Conservation (phyloP, 2,329 filamentous ascomycete genomes). For the Cercospora sojina region DNA sequence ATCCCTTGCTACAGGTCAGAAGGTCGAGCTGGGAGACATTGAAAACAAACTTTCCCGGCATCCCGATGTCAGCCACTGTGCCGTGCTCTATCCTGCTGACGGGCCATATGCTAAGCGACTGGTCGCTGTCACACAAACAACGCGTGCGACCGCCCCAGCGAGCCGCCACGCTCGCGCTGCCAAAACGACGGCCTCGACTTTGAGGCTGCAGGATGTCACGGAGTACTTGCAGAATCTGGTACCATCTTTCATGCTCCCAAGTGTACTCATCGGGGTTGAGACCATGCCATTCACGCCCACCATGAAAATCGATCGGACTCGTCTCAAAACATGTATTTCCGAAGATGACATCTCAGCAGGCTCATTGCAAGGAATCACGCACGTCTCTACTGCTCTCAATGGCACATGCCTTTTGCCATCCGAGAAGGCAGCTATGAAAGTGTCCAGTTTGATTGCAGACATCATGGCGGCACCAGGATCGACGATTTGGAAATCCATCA, state of each 20-base stretch:
- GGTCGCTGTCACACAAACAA: neutral
- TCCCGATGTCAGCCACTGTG: neutral
- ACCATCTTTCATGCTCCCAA: conserved; percentile 3
- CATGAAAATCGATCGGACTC: conserved; percentile 12
- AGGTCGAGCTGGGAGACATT: neutral
- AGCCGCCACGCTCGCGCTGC: neutral
- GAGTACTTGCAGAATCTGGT: neutral
- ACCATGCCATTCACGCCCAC: conserved; percentile 9
- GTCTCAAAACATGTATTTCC: conserved; percentile 7
- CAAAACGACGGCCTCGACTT: neutral
- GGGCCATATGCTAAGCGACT: neutral
- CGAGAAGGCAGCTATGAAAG: neutral
- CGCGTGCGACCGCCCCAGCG: neutral
- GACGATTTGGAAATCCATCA: neutral
- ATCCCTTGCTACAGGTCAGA: neutral
- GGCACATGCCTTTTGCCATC: neutral
- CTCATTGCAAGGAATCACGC: neutral
- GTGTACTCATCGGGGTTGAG: neutral
- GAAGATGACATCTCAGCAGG: neutral
- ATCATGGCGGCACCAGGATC: neutral
- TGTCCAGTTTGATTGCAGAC: neutral
- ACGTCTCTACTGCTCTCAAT: neutral
- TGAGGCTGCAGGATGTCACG: neutral
- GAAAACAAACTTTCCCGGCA: neutral
- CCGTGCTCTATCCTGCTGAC: neutral